Percentiles rank a stretch among this genome's conserved stretches.
These are phyloP conservation scores for Suhomyces guaymorum DNA, from an alignment of 1,139 yeast species.

Conservation along the genomic window DNA sequence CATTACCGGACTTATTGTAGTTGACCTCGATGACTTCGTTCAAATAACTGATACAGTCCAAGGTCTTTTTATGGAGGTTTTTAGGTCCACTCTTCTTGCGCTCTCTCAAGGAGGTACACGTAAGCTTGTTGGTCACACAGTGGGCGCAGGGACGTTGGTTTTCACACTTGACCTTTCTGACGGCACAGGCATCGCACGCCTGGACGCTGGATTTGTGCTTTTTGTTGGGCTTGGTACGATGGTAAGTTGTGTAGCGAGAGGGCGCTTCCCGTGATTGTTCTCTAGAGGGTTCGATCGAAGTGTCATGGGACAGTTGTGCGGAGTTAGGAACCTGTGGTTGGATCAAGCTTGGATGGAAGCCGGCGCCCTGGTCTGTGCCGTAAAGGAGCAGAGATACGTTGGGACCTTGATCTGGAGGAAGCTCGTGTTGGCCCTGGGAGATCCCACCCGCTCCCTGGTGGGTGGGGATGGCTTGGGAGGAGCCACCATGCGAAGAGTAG, in stretches of 20 bases:
- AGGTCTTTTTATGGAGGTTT: conserved; percentile 35
- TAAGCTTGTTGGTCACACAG: conserved; percentile 38
- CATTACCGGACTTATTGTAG: conserved; percentile 4
- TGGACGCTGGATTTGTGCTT: conserved; percentile 18
- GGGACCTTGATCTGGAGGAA: no score
- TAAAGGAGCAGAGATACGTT: no score
- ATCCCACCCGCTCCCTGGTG: no score
- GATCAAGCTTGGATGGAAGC: neutral
- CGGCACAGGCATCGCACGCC: conserved; percentile 49
- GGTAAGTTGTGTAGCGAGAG: conserved; percentile 11
- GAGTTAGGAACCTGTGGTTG: no score
- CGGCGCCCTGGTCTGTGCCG: neutral
- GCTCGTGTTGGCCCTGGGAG: neutral
- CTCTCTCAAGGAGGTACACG: conserved; percentile 41
- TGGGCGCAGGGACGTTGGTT: conserved; percentile 43
- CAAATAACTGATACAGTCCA: conserved; percentile 32
- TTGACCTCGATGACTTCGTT: conserved; percentile 18
- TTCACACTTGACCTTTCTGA: conserved; percentile 47
- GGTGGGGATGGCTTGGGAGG: no score
- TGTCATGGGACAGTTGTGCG: no score
- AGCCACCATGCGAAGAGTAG: no score
- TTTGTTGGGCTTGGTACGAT: conserved; percentile 12
- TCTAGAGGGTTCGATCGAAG: neutral
- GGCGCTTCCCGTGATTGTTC: neutral
- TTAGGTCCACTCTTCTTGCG: conserved; percentile 50